These are phyloP conservation scores for Xylariaceae sp. DNA, from an alignment of 2,329 filamentous ascomycete genomes.

Conservation along the genomic window DNA sequence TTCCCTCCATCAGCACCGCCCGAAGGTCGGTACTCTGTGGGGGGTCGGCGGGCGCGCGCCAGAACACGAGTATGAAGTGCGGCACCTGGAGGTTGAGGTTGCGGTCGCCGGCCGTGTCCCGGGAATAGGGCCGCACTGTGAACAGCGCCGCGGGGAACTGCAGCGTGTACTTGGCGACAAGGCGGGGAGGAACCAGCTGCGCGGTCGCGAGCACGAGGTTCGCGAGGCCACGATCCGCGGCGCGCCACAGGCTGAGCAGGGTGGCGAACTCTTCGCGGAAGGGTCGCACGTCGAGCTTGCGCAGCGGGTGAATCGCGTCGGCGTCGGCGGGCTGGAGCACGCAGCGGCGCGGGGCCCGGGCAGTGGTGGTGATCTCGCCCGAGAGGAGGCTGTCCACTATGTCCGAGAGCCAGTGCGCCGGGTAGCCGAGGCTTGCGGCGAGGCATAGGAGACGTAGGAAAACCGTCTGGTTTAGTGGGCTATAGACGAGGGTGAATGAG, in stretches of 20 bases:
- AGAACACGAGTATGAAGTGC: constrained; percentile 12
- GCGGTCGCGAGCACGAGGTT: constrained; percentile 3
- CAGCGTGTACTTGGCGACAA: constrained; percentile 8
- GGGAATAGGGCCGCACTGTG: too few species aligned
- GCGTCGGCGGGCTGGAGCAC: neutral
- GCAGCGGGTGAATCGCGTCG: constrained; percentile 4
- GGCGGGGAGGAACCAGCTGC: constrained; percentile 5
- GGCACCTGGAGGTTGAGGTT: neutral
- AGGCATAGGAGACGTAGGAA: constrained; percentile 8
- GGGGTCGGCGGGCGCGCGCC: constrained; percentile 5
- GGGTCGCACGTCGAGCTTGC: constrained; percentile 8
- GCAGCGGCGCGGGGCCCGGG: constrained; percentile 6
- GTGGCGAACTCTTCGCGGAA: constrained; percentile 11
- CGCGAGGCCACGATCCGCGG: constrained; percentile 3
- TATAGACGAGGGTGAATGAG: neutral
- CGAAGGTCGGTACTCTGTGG: constrained; percentile 1
- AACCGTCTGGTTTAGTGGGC: constrained; percentile 9
- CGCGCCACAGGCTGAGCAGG: constrained; percentile 8
- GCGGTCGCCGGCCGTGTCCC: too few species aligned
- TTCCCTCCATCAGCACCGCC: constrained; percentile 10
- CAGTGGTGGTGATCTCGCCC: constrained; percentile 8
- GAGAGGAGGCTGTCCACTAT: constrained; percentile 5
- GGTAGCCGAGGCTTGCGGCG: constrained; percentile 9
- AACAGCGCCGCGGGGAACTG: constrained; percentile 2
- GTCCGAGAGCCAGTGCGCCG: constrained; percentile 11